Conservation (phyloP, 345 rosid species). For the Excoecaria cochinchinensis region DNA sequence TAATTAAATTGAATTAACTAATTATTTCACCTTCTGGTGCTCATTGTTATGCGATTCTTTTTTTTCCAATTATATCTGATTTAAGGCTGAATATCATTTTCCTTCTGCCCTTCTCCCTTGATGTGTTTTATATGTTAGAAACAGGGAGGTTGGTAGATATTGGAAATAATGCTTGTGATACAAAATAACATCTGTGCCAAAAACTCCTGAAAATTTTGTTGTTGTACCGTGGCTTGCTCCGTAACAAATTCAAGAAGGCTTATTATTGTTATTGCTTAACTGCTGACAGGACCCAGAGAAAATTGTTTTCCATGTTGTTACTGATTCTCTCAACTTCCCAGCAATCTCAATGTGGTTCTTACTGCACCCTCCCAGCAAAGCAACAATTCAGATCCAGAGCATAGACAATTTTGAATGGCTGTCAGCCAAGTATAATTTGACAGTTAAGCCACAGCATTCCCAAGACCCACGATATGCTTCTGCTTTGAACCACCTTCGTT, state of each 20-base stretch:
- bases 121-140: neutral
- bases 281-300: conserved; percentile 28
- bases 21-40: neutral
- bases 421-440: conserved; percentile 23
- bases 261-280: conserved; percentile 18
- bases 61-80: neutral
- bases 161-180: neutral
- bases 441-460: conserved; percentile 54
- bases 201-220: conserved; percentile 1
- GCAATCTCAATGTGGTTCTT: conserved; percentile 37
- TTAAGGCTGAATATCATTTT: neutral
- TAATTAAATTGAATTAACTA: neutral
- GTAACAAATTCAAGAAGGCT: neutral
- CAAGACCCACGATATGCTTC: conserved; percentile 26
- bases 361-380: conserved; percentile 29
- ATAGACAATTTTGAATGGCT: conserved; percentile 18
- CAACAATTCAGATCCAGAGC: conserved; percentile 29
- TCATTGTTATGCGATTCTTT: neutral
- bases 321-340: conserved; percentile 32
- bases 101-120: neutral
- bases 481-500: conserved; percentile 28
- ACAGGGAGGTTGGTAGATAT: neutral
- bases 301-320: conserved; percentile 31
- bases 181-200: neutral
- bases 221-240: neutral